A percentile compares a stretch with the other conserved stretches of the same genome.
Evolutionary conservation across 2,329 filamentous ascomycete species (phyloP).

Genomic region (Colletotrichum lupini): DNA sequence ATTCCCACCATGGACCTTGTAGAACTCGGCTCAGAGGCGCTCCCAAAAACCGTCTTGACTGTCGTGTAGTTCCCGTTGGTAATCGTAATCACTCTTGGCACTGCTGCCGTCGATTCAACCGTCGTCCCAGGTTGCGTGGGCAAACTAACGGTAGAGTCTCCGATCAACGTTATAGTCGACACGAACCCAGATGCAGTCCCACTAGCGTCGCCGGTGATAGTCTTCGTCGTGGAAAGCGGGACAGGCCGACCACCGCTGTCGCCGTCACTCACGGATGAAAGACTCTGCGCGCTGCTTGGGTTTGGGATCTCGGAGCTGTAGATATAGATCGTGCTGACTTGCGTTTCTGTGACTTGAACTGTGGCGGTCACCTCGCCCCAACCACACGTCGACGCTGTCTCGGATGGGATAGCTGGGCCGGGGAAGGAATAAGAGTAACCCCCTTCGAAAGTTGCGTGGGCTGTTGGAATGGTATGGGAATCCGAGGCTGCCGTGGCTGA

Average conservation of each 20-base stretch:
- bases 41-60: background rate
- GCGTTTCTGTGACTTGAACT: constrained; percentile 21
- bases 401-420: background rate
- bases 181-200: background rate
- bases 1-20: too few relatives aligned
- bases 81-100: background rate
- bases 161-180: background rate
- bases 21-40: background rate
- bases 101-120: background rate
- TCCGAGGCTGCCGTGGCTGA: background rate
- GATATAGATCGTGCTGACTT: constrained; percentile 8
- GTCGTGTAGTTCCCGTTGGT: background rate
- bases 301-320: background rate
- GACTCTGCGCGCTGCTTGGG: background rate
- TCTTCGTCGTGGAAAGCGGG: background rate
- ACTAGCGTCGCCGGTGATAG: background rate
- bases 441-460: background rate
- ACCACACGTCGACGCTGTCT: background rate
- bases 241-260: constrained; percentile 1
- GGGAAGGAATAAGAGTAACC: constrained; percentile 26
- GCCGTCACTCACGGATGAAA: background rate
- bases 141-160: background rate
- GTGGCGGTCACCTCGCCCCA: constrained; percentile 1
- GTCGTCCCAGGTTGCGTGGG: background rate
- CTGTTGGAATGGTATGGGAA: background rate